A percentile compares a stretch with the other conserved stretches of the same genome.
Conservation (phyloP, 2,329 filamentous ascomycete species). For the Claviceps sp. region DNA sequence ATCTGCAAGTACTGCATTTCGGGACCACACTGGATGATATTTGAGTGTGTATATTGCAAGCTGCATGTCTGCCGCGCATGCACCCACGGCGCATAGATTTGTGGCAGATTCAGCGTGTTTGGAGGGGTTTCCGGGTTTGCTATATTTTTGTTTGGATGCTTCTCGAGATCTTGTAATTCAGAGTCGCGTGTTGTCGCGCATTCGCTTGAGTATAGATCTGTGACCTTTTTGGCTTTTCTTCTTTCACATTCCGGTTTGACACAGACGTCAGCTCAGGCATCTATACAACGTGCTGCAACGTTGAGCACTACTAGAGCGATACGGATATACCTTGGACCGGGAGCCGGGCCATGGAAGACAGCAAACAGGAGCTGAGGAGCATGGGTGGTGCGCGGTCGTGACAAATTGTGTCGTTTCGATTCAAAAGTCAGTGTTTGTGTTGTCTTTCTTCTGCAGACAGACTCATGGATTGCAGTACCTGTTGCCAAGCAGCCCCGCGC, state of each 20-base stretch:
- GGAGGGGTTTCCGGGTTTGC: no score
- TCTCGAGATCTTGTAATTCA: no score
- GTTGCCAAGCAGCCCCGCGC: neutral
- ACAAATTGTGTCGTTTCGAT: no score
- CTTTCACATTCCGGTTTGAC: neutral
- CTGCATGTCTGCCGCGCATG: constrained; percentile 50
- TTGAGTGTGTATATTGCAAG: constrained; percentile 56
- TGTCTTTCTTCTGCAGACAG: no score
- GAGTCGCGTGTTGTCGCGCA: no score
- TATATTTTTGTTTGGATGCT: no score
- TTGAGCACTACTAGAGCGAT: neutral
- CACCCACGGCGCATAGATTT: constrained; percentile 23
- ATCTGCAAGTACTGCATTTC: constrained; percentile 50
- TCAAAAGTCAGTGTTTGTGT: no score
- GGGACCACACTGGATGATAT: constrained; percentile 55
- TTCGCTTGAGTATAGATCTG: constrained; percentile 7
- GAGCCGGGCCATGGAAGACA: neutral
- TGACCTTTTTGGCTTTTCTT: neutral
- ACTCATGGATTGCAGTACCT: neutral
- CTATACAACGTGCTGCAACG: neutral
- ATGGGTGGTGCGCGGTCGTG: neutral
- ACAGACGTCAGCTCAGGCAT: constrained; percentile 1
- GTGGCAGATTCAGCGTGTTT: neutral
- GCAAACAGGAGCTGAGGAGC: neutral
- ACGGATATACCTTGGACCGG: neutral